phyloP scores from a whole-genome alignment of 306 rosid genomes.

The Begonia fuchsioides region DNA sequence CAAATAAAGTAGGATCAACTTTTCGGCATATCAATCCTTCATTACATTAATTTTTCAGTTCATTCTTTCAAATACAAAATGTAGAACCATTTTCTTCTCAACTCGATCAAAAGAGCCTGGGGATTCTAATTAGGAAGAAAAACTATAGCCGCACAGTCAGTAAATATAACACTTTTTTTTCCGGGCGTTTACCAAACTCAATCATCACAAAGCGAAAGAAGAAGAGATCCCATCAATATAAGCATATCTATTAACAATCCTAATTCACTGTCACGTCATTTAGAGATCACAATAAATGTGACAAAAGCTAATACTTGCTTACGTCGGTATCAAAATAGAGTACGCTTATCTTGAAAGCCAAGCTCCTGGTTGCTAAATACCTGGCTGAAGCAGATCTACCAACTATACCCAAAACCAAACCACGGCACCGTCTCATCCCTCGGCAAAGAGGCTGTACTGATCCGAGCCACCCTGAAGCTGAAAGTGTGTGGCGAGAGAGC shows the following conservation, averaged over 20 bases:
- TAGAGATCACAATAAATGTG: too few relatives aligned
- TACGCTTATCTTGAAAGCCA: slow-evolving; percentile 92
- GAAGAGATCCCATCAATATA: too few relatives aligned
- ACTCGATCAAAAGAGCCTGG: background rate
- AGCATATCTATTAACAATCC: too few relatives aligned
- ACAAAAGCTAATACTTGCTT: slow-evolving; percentile 2
- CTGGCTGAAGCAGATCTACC: slow-evolving; percentile 94
- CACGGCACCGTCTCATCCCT: slow-evolving; percentile 96
- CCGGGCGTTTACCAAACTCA: too few relatives aligned
- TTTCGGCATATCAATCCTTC: background rate
- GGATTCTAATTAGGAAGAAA: background rate
- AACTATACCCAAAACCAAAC: slow-evolving; percentile 76
- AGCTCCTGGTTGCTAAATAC: slow-evolving; percentile 81
- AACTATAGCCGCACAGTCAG: background rate
- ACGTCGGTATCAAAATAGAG: slow-evolving; percentile 82
- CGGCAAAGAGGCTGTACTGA: slow-evolving; percentile 93
- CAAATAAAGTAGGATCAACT: background rate
- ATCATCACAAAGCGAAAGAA: too few relatives aligned
- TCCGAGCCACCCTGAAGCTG: slow-evolving; percentile 95
- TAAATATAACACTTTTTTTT: background rate
- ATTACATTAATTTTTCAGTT: slow-evolving; percentile 3
- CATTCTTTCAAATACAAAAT: background rate
- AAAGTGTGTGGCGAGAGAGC: slow-evolving; percentile 79
- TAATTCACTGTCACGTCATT: too few relatives aligned
- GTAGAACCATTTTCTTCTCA: background rate